Conservation (phyloP, 2,329 filamentous ascomycete species). For the Fusarium cicatricum region DNA sequence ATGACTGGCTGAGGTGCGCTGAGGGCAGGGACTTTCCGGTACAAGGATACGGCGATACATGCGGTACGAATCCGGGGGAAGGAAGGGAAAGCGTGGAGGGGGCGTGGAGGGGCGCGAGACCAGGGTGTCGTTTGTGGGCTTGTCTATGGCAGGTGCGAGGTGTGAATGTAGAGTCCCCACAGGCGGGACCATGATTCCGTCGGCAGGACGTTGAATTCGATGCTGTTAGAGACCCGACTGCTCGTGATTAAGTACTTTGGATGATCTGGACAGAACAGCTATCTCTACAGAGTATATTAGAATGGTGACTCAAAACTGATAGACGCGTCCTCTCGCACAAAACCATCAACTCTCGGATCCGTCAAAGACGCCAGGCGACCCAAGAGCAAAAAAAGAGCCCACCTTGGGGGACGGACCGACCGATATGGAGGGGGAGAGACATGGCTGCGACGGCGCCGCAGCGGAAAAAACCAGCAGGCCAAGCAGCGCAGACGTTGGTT, state of each 20-base stretch:
- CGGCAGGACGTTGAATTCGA: background rate
- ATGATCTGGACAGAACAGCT: too few species aligned
- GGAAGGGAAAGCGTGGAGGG: slow-evolving; percentile 32
- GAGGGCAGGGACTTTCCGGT: slow-evolving; percentile 30
- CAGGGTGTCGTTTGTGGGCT: slow-evolving; percentile 6
- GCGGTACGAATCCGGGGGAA: slow-evolving; percentile 37
- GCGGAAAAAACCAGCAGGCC: slow-evolving; percentile 24
- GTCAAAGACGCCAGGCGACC: background rate
- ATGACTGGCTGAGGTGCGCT: slow-evolving; percentile 26
- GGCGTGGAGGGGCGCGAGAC: slow-evolving; percentile 17
- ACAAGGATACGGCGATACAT: slow-evolving; percentile 33
- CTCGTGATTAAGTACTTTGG: too few species aligned
- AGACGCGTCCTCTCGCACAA: too few species aligned
- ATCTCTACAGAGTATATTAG: too few species aligned
- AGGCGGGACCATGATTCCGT: slow-evolving; percentile 27
- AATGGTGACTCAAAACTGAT: too few species aligned
- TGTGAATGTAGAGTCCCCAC: slow-evolving; percentile 17
- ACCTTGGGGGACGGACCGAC: slow-evolving; percentile 30
- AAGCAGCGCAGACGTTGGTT: slow-evolving; percentile 43
- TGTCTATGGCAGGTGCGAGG: slow-evolving; percentile 8
- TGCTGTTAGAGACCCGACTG: too few species aligned
- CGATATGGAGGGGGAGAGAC: slow-evolving; percentile 22
- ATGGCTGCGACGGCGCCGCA: slow-evolving; percentile 18
- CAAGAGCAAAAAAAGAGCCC: background rate
- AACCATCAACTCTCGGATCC: too few species aligned